Evolutionary conservation across 768 basidiomycete genomes (phyloP).

Genomic region (Megacollybia marginata): DNA sequence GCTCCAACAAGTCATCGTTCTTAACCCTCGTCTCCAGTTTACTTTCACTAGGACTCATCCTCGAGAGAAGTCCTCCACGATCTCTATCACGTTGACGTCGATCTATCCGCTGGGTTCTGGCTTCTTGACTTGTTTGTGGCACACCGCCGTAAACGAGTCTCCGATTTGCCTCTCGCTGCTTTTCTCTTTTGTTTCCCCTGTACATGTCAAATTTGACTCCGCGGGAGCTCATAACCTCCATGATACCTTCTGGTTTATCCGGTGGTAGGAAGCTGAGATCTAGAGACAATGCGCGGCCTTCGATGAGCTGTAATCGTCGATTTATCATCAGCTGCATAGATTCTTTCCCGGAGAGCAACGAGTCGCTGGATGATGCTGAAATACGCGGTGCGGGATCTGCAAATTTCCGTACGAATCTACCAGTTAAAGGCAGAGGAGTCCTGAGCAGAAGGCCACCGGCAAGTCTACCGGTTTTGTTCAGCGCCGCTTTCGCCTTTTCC

Average conservation of each 20-base stretch:
- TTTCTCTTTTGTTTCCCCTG: slow-evolving; percentile 9
- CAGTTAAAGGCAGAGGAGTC: slow-evolving; percentile 8
- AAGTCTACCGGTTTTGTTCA: slow-evolving; percentile 10
- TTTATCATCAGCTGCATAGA: slow-evolving; percentile 2
- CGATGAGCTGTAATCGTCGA: slow-evolving; percentile 13
- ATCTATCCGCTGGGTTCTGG: slow-evolving; percentile 1
- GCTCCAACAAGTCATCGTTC: slow-evolving; percentile 14
- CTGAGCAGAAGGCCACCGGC: slow-evolving; percentile 9
- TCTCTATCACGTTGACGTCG: neutral
- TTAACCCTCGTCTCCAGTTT: slow-evolving; percentile 7
- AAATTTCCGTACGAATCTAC: slow-evolving; percentile 10
- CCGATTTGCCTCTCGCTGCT: slow-evolving; percentile 9
- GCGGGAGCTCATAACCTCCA: slow-evolving; percentile 14
- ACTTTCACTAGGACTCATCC: slow-evolving; percentile 1
- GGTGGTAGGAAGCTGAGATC: slow-evolving; percentile 13
- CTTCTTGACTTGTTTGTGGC: neutral
- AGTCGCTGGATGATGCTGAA: neutral
- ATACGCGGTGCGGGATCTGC: slow-evolving; percentile 9
- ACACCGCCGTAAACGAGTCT: slow-evolving; percentile 7
- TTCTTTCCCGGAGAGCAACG: neutral
- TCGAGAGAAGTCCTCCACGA: neutral
- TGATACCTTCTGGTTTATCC: slow-evolving; percentile 13
- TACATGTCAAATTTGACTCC: slow-evolving; percentile 13
- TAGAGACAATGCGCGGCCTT: slow-evolving; percentile 11
- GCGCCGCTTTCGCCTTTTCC: slow-evolving; percentile 5